These are phyloP conservation scores for Leccinellum luteum DNA, from an alignment of 768 basidiomycete species.

Conservation along the genomic window DNA sequence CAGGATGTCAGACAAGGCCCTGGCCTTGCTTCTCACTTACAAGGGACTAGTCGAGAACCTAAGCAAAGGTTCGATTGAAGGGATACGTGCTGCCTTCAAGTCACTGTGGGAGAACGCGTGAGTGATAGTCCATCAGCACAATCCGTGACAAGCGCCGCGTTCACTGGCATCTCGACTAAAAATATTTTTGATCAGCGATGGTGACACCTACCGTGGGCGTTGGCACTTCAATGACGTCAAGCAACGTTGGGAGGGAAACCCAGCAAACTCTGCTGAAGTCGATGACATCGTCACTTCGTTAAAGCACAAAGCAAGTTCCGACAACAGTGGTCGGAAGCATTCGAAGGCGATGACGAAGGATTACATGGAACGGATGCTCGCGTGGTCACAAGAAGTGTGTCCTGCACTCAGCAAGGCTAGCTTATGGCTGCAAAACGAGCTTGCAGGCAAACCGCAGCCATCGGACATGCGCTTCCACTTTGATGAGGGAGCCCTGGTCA, in stretches of 20 bases:
- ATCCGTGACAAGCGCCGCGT: no score
- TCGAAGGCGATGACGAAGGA: neutral
- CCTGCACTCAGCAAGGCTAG: neutral
- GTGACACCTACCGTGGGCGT: neutral
- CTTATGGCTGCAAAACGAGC: neutral
- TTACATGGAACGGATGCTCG: neutral
- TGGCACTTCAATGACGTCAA: neutral
- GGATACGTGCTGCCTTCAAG: slow-evolving; percentile 4
- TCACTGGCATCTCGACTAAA: no score
- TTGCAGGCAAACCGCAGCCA: neutral
- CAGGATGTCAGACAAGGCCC: neutral
- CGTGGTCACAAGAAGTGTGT: neutral
- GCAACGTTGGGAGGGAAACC: neutral
- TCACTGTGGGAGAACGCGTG: slow-evolving; percentile 1
- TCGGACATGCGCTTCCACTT: neutral
- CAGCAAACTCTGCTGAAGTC: neutral
- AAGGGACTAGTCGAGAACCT: neutral
- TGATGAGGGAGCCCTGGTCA: neutral
- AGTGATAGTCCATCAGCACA: neutral
- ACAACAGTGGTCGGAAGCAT: neutral
- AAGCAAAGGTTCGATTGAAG: neutral
- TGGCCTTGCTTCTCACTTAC: neutral
- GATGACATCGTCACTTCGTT: neutral
- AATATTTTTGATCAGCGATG: neutral
- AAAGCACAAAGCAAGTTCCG: neutral